These are phyloP conservation scores for Candida tibetensis DNA, from an alignment of 805 yeast genomes.

Conservation along the genomic window DNA sequence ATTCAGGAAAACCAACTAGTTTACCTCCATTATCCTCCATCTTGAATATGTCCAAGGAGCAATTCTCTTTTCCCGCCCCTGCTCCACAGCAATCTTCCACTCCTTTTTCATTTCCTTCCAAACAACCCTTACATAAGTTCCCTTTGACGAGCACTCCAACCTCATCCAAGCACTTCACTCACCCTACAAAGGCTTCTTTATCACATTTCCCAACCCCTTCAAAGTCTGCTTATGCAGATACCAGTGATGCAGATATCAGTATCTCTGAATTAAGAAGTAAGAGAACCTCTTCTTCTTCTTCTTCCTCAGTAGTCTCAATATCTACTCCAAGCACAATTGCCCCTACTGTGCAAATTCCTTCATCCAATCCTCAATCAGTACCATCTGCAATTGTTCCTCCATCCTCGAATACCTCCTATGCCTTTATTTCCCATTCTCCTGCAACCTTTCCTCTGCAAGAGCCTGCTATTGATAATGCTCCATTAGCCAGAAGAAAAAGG, in stretches of 20 bases:
- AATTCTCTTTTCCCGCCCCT: background rate
- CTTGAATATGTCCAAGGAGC: constrained; percentile 12
- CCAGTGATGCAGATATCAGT: constrained; percentile 11
- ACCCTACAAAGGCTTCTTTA: constrained; percentile 4
- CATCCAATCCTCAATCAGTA: constrained; percentile 16
- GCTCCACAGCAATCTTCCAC: constrained; percentile 6
- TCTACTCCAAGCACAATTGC: background rate
- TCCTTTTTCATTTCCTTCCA: constrained; percentile 8
- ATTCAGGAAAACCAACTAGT: constrained; percentile 20
- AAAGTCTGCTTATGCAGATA: constrained; percentile 4
- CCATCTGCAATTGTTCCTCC: constrained; percentile 86
- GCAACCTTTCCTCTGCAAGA: constrained; percentile 81
- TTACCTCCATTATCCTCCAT: constrained; percentile 43
- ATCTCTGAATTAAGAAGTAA: constrained; percentile 7
- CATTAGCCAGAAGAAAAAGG: constrained; percentile 88
- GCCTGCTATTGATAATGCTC: constrained; percentile 85
- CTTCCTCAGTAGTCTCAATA: constrained; percentile 1
- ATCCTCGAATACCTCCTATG: constrained; percentile 56
- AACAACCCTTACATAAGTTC: constrained; percentile 16
- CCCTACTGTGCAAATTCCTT: background rate
- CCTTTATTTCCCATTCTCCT: constrained; percentile 91
- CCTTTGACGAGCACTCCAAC: constrained; percentile 24
- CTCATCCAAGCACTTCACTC: constrained; percentile 5
- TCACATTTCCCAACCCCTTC: constrained; percentile 11
- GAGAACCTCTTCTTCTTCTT: background rate